These are phyloP conservation scores for Kwoniella heveanensis DNA, from an alignment of 768 basidiomycete species.

Conservation along the genomic window DNA sequence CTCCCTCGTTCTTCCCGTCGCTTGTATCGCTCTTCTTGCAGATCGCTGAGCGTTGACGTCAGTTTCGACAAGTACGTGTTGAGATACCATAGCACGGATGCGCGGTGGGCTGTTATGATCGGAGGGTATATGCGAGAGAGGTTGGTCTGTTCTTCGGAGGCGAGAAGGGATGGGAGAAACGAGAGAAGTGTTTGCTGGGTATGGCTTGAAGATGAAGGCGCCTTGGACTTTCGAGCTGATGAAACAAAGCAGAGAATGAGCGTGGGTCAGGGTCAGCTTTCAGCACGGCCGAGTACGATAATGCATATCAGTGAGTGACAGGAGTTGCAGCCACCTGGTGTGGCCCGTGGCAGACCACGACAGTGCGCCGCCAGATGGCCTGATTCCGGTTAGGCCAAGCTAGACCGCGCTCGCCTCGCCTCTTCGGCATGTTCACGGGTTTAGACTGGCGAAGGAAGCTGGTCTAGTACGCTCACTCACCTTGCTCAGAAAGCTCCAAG, in stretches of 20 bases:
- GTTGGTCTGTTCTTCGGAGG: constrained; percentile 32
- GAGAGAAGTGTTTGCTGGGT: constrained; percentile 19
- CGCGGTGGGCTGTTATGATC: constrained; percentile 80
- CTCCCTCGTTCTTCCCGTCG: constrained; percentile 80
- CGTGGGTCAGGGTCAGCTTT: no score
- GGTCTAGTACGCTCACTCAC: constrained; percentile 67
- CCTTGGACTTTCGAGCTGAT: constrained; percentile 19
- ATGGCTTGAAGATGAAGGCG: constrained; percentile 27
- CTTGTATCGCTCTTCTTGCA: constrained; percentile 92
- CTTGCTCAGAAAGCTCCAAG: constrained; percentile 84
- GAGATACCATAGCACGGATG: constrained; percentile 90
- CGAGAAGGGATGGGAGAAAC: constrained; percentile 63
- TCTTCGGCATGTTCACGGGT: no score
- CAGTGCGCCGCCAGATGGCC: no score
- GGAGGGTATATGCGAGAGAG: constrained; percentile 62
- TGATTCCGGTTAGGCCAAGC: no score
- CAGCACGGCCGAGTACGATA: no score
- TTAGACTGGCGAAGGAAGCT: no score
- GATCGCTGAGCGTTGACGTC: constrained; percentile 75
- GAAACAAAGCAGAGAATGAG: no score
- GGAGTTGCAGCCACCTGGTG: no score
- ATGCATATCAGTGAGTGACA: no score
- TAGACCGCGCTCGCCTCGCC: no score
- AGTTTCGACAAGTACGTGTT: constrained; percentile 76
- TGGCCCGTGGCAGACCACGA: no score